phyloP scores from a whole-genome alignment of 2,329 filamentous ascomycete species.

The Tothia fuscella region DNA sequence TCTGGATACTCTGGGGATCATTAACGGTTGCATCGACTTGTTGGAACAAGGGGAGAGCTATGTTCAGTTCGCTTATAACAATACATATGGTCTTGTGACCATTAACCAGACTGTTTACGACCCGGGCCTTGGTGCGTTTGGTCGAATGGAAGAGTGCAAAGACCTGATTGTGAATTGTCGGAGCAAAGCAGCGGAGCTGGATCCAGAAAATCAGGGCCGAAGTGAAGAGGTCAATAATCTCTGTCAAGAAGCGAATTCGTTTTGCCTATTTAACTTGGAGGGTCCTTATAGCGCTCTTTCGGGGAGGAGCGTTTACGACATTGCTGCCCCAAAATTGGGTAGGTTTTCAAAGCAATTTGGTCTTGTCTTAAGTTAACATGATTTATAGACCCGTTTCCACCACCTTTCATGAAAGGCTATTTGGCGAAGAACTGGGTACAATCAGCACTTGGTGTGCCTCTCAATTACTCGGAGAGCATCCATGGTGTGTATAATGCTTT shows the following conservation, averaged over 20 bases:
- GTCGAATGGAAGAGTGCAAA: conserved; percentile 38
- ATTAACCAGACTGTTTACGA: conserved; percentile 38
- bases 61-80: conserved; percentile 42
- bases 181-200: conserved; percentile 32
- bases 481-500: conserved; percentile 36
- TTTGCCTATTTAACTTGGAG: conserved; percentile 35
- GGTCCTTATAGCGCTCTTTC: conserved; percentile 30
- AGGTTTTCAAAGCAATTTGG: conserved; percentile 14
- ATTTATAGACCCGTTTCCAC: conserved; percentile 13
- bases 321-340: conserved; percentile 39
- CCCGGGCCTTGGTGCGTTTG: conserved; percentile 32
- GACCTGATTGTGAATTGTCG: conserved; percentile 43
- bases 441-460: conserved; percentile 43
- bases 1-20: conserved; percentile 42
- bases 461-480: conserved; percentile 42
- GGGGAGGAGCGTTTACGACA: conserved; percentile 45
- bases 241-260: conserved; percentile 33
- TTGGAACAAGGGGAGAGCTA: conserved; percentile 37
- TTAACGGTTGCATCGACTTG: conserved; percentile 45
- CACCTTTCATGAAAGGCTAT: conserved; percentile 41
- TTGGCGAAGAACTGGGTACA: conserved; percentile 47
- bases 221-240: conserved; percentile 25
- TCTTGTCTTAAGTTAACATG: not conserved
- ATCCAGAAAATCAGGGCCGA: conserved; percentile 35
- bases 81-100: conserved; percentile 44